phyloP scores from a whole-genome alignment of 768 basidiomycete genomes.

The Agaricus subrufescens region DNA sequence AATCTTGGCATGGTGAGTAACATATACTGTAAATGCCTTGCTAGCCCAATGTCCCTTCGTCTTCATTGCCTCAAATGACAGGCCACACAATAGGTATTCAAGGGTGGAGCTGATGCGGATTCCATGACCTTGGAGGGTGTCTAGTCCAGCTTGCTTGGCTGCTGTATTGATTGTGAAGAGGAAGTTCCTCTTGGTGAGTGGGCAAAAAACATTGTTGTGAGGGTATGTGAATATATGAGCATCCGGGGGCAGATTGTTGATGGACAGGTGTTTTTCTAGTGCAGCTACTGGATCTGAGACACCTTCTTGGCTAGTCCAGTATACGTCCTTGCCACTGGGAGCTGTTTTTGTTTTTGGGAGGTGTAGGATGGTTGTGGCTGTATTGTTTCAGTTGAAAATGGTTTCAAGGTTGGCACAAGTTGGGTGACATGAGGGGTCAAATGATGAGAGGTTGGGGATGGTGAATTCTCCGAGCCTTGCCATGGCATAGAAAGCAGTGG shows the following conservation, averaged over 20 bases:
- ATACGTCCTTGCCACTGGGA: background rate
- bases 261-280: constrained; percentile 16
- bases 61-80: constrained; percentile 31
- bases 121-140: constrained; percentile 20
- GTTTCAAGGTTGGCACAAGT: constrained; percentile 10
- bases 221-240: constrained; percentile 12
- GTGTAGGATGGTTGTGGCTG: constrained; percentile 4
- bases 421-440: constrained; percentile 13
- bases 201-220: background rate
- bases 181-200: constrained; percentile 25
- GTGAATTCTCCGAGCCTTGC: constrained; percentile 21
- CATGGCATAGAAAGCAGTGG: constrained; percentile 17
- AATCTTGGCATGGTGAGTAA: constrained; percentile 13
- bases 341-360: constrained; percentile 1
- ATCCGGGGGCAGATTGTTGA: constrained; percentile 18
- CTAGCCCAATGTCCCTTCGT: constrained; percentile 24
- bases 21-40: constrained; percentile 11
- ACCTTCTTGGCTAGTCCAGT: constrained; percentile 14
- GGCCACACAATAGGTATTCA: constrained; percentile 28
- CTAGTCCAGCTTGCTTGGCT: constrained; percentile 2
- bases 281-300: constrained; percentile 14
- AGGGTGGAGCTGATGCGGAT: constrained; percentile 24
- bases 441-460: constrained; percentile 11
- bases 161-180: constrained; percentile 14
- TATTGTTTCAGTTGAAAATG: background rate